These are phyloP conservation scores for Yamadazyma diospyri DNA, from an alignment of 1,139 yeast genomes.

Conservation along the genomic window DNA sequence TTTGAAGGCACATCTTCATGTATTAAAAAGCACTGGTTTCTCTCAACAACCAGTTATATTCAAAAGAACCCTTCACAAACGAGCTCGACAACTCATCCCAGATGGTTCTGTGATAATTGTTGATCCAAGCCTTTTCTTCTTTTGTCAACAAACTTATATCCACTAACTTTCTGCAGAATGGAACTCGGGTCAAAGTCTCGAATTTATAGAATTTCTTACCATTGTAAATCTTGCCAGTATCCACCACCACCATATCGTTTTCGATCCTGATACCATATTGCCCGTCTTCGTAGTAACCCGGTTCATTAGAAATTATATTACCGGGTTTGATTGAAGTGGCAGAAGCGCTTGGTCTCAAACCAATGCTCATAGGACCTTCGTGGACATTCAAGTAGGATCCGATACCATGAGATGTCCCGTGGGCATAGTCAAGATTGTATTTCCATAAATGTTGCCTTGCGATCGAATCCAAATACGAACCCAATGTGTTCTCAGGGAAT, in stretches of 20 bases:
- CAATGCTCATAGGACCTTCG: constrained; percentile 94
- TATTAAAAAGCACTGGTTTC: constrained; percentile 47
- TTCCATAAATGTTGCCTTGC: constrained; percentile 92
- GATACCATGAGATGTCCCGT: constrained; percentile 98
- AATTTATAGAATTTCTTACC: constrained; percentile 67
- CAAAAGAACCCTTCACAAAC: constrained; percentile 49
- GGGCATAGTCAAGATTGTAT: constrained; percentile 85
- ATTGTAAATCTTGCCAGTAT: constrained; percentile 38
- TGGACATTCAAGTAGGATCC: constrained; percentile 92
- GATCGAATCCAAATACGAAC: constrained; percentile 74
- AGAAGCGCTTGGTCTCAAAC: constrained; percentile 55
- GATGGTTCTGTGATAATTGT: constrained; percentile 62
- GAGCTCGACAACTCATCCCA: constrained; percentile 52
- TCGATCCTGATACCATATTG: constrained; percentile 93
- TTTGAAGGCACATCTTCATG: not conserved
- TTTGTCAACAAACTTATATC: constrained; percentile 37
- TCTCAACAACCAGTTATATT: constrained; percentile 70
- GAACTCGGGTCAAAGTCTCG: constrained; percentile 88
- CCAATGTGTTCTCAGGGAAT: constrained; percentile 87
- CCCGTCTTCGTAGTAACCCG: constrained; percentile 92
- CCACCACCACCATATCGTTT: constrained; percentile 67
- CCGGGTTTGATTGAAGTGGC: constrained; percentile 58
- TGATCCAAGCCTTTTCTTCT: constrained; percentile 66
- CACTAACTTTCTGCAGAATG: constrained; percentile 46
- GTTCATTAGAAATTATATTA: constrained; percentile 86